These are phyloP conservation scores for Aspergillus sp. DNA, from an alignment of 2,329 filamentous ascomycete species.

Conservation along the genomic window DNA sequence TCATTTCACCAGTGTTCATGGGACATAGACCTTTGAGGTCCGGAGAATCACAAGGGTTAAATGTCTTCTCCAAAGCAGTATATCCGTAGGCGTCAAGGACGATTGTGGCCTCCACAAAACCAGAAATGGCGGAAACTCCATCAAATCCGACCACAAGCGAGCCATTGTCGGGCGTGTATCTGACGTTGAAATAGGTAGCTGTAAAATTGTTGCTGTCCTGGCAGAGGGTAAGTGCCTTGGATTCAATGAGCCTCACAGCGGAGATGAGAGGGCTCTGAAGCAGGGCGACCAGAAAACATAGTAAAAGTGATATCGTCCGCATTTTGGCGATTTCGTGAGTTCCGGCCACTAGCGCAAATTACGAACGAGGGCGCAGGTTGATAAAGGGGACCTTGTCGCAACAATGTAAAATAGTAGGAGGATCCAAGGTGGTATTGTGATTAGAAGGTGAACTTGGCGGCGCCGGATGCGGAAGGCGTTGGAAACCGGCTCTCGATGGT, in stretches of 20 bases:
- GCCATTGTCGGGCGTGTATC: slow-evolving; percentile 63
- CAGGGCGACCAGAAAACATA: slow-evolving; percentile 41
- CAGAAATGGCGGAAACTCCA: slow-evolving; percentile 69
- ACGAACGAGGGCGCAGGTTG: slow-evolving; percentile 8
- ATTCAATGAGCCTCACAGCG: slow-evolving; percentile 69
- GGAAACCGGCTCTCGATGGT: slow-evolving; percentile 13
- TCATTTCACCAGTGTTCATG: slow-evolving; percentile 81
- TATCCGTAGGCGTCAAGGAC: slow-evolving; percentile 86
- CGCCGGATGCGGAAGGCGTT: slow-evolving; percentile 36
- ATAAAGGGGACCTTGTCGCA: slow-evolving; percentile 7
- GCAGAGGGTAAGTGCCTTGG: slow-evolving; percentile 80
- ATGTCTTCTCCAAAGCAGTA: slow-evolving; percentile 61
- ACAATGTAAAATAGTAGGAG: slow-evolving; percentile 3
- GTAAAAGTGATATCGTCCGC: slow-evolving; percentile 34
- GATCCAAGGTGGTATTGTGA: slow-evolving; percentile 28
- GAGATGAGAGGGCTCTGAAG: slow-evolving; percentile 51
- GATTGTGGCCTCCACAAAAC: slow-evolving; percentile 42
- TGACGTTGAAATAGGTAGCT: slow-evolving; percentile 81
- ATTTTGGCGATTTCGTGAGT: slow-evolving; percentile 24
- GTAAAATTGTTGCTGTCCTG: slow-evolving; percentile 80
- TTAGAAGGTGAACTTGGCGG: slow-evolving; percentile 32
- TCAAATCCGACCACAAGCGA: slow-evolving; percentile 71
- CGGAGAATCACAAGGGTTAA: slow-evolving; percentile 71
- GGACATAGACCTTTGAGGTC: slow-evolving; percentile 77
- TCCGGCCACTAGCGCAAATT: neutral